Base-by-base conservation (phyloP, 1,284 basidiomycete genomes). In the Leucoagaricus sp. region DNA sequence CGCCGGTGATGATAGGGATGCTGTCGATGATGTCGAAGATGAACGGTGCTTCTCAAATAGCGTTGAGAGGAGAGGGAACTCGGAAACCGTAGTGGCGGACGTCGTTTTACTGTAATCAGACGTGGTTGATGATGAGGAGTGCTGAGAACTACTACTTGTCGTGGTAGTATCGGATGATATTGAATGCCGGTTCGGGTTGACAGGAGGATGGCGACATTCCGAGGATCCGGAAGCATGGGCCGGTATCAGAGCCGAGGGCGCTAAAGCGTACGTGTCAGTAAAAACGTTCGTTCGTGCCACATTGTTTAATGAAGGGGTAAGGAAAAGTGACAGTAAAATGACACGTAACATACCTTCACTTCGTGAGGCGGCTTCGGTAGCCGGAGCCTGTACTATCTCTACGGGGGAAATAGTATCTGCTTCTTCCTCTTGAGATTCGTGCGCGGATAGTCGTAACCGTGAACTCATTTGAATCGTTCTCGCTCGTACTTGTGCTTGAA, bases 91-190 rank as follows among this genome's bases (percentile, higher is more conserved):
- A 4, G 58, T 53, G 9, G 44, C 49, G 17, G 42, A 25, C 17
- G 44, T 59, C 15, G 55, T 53, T n/a, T 50, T 53, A 8, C 54
- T 54, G 17, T 41, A 48, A 23, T 50, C 53, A 8, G 52, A 55
- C 5, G 53, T 41, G 1, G 40, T 34, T 29, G 41, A 53, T 26
- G 41, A 46, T 9, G 44, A 46, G 8, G 33, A 38, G 33, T 5
- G 28, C 12, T 54, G 55, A 13, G 55, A 59, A 17, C 52, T 55
- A 23, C 52, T 55, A 44, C 61, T 63, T 19, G 61, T 58, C 1
- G 59, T 60, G 25, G n/a, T n/a, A n/a, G n/a, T n/a, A n/a, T 55
- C 53, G 7, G 60, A 63, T 21, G 64, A 66, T 38, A 63, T 57
- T 17, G 64, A 66, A 19, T 58, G 60, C 5, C 61, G 55, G 33